phyloP scores from a whole-genome alignment of 1,139 yeast species.

The Candida sojae region DNA sequence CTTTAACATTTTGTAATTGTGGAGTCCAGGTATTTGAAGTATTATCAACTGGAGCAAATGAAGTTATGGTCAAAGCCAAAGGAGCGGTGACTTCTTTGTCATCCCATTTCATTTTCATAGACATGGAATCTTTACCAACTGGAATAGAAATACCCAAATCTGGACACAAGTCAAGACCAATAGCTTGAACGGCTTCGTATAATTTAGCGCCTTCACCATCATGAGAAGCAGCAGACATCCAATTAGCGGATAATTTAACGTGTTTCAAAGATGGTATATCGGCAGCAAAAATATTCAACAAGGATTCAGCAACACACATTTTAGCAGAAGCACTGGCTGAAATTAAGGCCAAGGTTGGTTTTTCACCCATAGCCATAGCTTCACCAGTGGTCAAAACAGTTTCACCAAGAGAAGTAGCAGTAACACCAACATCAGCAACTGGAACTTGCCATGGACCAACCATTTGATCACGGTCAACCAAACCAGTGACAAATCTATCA shows the following conservation, averaged over 20 bases:
- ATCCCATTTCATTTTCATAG: constrained; percentile 99
- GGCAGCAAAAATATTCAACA: constrained; percentile 87
- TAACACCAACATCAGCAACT: constrained; percentile 98
- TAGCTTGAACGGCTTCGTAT: constrained; percentile 96
- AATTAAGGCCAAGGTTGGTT: constrained; percentile 86
- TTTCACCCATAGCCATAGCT: constrained; percentile 97
- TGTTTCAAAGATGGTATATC: constrained; percentile 75
- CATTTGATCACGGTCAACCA: constrained; percentile 97
- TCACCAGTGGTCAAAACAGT: constrained; percentile 79
- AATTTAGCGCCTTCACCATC: constrained; percentile 94
- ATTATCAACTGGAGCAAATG: constrained; percentile 84
- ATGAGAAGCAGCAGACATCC: constrained; percentile 99
- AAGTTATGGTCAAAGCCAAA: constrained; percentile 86
- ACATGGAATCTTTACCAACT: constrained; percentile 98
- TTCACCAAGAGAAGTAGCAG: constrained; percentile 86
- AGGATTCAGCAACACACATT: constrained; percentile 94
- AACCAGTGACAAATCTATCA: constrained; percentile 94
- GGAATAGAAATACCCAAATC: constrained; percentile 90
- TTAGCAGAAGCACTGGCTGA: constrained; percentile 96
- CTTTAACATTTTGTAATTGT: constrained; percentile 51
- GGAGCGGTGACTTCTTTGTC: constrained; percentile 94
- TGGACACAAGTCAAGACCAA: constrained; percentile 94
- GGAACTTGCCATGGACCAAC: constrained; percentile 99
- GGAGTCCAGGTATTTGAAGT: constrained; percentile 98
- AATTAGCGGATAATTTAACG: constrained; percentile 91